Base-by-base conservation (phyloP, 148 eudicot species). In the Rheum nobile region DNA sequence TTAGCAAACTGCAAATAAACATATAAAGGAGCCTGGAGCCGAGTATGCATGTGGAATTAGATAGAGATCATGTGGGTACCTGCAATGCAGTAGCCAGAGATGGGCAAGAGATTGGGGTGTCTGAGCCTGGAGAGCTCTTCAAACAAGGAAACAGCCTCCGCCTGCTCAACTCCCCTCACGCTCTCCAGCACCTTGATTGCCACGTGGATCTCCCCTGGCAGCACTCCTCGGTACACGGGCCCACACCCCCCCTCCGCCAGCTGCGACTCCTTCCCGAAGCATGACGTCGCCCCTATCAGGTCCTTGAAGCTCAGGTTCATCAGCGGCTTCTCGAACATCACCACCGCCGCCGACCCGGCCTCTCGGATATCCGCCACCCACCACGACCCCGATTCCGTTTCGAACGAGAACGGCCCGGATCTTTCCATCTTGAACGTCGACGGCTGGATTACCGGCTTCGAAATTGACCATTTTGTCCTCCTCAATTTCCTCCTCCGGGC, bases 321-420 rank as follows among this genome's bases (percentile, higher is more conserved):
- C 89, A 95, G 79, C 10, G 99, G 99, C 84, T 95, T 95, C 92
- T 95, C 97, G 59, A 91, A 95, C 97, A 95, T 90, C 74, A 95
- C 89, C 1, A 95, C 99, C 0, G 85, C 79, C 0, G 97, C 96
- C 22, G 89, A 82, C 0, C 85, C 74, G 0, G 96, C 82, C 35
- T 90, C 98, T 43, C 75, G 80, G 24, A 95, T 77, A 46, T 91
- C 97, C 0, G 86, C 97, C 1, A 85, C 86, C 99, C 99, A 95
- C 8, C 92, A 86, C 6, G 92, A 70, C 0, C 99, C 97, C 54
- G 99, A 88, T 67, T 83, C 92, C 0, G 96, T 91, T 47, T 90
- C 93, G 75, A 95, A 95, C 11, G 85, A 74, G 78, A 95, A 91
- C 61, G 99, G 99, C 24, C 99, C 99, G 12, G 96, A 90, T 83